Conservation (phyloP, 163 green algal species). For the Picocystis sp. region DNA sequence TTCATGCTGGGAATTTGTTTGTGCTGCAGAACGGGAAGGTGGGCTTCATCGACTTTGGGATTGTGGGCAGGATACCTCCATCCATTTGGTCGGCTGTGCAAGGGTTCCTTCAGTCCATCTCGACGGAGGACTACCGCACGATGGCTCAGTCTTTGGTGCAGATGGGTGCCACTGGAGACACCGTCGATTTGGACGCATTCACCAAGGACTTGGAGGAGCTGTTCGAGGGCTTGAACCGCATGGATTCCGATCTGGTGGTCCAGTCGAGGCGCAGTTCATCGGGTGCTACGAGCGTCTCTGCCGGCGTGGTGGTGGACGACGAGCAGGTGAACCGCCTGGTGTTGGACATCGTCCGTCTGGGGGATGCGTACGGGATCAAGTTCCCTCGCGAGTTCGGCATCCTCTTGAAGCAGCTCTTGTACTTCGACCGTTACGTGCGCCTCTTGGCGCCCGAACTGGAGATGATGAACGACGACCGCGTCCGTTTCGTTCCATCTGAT, state of each 20-base stretch:
- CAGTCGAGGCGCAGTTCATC: background rate
- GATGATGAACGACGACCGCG: conserved; percentile 49
- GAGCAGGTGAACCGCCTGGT: conserved; percentile 72
- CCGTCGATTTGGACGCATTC: conserved; percentile 53
- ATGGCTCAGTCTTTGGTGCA: conserved; percentile 77
- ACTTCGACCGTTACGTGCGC: conserved; percentile 79
- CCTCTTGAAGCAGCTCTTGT: conserved; percentile 94
- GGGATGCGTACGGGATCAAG: conserved; percentile 71
- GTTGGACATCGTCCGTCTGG: conserved; percentile 63
- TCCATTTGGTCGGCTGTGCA: conserved; percentile 7
- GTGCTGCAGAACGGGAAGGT: conserved; percentile 72
- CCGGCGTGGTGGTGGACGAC: conserved; percentile 66
- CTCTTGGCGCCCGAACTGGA: conserved; percentile 56
- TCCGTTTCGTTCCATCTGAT: background rate
- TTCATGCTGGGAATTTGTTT: conserved; percentile 90
- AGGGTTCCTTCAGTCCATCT: conserved; percentile 17
- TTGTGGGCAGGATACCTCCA: conserved; percentile 44
- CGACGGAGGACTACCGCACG: conserved; percentile 53
- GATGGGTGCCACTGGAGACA: conserved; percentile 56
- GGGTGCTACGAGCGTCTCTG: conserved; percentile 16
- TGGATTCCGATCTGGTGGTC: background rate
- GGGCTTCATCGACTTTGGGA: conserved; percentile 96
- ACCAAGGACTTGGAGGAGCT: conserved; percentile 47
- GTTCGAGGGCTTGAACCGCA: conserved; percentile 1
- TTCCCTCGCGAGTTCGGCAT: conserved; percentile 73